A percentile compares a stretch with the other conserved stretches of the same genome.
These are phyloP conservation scores for Phytophthora pisi DNA, from an alignment of 352 stramenopile genomes.

Conservation along the genomic window DNA sequence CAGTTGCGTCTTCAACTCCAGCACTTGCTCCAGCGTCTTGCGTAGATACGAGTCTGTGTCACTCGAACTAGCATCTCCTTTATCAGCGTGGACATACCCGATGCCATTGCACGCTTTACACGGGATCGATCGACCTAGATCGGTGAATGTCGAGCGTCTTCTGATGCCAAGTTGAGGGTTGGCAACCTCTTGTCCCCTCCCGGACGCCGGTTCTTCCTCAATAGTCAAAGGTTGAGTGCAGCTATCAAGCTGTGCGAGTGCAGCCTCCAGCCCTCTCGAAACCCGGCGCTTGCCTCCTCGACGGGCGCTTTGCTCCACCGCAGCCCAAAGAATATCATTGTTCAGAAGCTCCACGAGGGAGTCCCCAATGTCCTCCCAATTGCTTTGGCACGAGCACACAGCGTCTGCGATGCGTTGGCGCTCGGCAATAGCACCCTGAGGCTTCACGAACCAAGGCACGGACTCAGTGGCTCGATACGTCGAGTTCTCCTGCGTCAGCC, in stretches of 20 bases:
- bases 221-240: conserved; percentile 8
- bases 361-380: conserved; percentile 61
- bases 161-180: conserved; percentile 7
- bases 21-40: conserved; percentile 65
- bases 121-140: conserved; percentile 47
- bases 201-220: conserved; percentile 10
- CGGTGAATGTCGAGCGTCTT: conserved; percentile 18
- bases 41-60: conserved; percentile 63
- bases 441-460: conserved; percentile 50
- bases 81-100: conserved; percentile 49
- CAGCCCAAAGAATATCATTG: conserved; percentile 67
- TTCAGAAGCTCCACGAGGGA: conserved; percentile 65
- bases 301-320: conserved; percentile 53
- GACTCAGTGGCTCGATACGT: conserved; percentile 32
- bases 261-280: conserved; percentile 52
- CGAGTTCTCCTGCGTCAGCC: conserved; percentile 50
- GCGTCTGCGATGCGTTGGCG: conserved; percentile 63
- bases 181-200: conserved; percentile 7
- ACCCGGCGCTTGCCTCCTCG: conserved; percentile 44
- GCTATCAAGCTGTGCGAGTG: conserved; percentile 45
- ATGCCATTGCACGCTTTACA: conserved; percentile 59
- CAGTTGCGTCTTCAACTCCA: conserved; percentile 55
- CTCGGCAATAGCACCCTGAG: conserved; percentile 47
- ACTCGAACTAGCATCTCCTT: conserved; percentile 9
- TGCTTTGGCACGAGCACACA: conserved; percentile 56